A percentile compares a stretch with the other conserved stretches of the same genome.
Evolutionary conservation across 148 eudicot species (phyloP).

Genomic region (Rhododendron ferrugineum): DNA sequence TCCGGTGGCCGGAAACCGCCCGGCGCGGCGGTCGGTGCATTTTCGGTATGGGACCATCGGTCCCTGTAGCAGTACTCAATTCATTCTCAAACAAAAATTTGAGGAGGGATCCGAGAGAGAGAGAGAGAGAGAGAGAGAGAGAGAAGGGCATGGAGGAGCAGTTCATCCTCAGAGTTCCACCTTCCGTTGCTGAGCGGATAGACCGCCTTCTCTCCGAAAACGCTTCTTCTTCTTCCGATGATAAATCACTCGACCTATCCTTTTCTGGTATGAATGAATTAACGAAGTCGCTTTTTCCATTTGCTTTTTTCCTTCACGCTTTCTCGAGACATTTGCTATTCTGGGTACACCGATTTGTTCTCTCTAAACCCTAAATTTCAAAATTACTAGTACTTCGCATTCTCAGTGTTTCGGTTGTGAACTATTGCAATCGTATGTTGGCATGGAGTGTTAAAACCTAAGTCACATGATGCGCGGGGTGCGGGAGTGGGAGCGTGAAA

Average conservation of each 20-base stretch:
- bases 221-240: slow-evolving; percentile 52
- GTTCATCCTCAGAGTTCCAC: slow-evolving; percentile 81
- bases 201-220: slow-evolving; percentile 67
- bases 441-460: not conserved
- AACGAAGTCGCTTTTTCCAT: not conserved
- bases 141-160: slow-evolving; percentile 73
- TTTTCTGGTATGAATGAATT: slow-evolving; percentile 46
- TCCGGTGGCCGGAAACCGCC: too few species aligned
- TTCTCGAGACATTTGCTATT: not conserved
- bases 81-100: too few species aligned
- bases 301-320: not conserved
- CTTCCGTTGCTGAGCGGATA: slow-evolving; percentile 77
- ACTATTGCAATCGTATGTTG: not conserved
- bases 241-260: slow-evolving; percentile 65
- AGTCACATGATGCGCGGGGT: too few species aligned
- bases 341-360: not conserved
- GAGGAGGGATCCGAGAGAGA: too few species aligned
- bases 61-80: too few species aligned
- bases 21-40: too few species aligned
- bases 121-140: too few species aligned
- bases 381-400: not conserved
- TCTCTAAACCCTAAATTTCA: not conserved
- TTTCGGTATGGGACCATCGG: too few species aligned
- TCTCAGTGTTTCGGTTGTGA: not conserved
- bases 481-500: too few species aligned